phyloP scores from a whole-genome alignment of 139 green algal species.

The Chlorella ohadii region DNA sequence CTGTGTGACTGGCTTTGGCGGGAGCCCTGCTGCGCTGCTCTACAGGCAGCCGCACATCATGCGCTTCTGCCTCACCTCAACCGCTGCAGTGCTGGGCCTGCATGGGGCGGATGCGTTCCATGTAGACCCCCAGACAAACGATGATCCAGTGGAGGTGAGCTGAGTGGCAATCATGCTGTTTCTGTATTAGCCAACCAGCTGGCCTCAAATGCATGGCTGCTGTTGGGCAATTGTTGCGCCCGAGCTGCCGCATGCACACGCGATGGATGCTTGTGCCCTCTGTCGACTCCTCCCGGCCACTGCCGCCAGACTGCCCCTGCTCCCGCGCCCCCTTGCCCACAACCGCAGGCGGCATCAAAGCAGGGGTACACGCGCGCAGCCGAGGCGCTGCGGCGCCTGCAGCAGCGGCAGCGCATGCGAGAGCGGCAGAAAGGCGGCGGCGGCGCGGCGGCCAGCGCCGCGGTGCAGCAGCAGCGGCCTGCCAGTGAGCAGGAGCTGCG shows the following conservation, averaged over 20 bases:
- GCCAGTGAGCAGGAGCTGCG: constrained; percentile 17
- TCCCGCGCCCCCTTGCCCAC: neutral
- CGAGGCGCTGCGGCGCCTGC: constrained; percentile 19
- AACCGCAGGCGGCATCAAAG: constrained; percentile 3
- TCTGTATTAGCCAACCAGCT: too few species aligned
- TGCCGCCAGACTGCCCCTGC: too few species aligned
- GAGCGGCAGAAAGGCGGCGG: constrained; percentile 22
- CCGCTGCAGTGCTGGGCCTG: constrained; percentile 23
- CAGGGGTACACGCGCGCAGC: constrained; percentile 28
- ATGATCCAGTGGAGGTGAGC: constrained; percentile 27
- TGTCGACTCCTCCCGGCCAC: too few species aligned
- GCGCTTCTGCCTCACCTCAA: neutral
- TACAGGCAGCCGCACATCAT: neutral
- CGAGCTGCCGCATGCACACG: too few species aligned
- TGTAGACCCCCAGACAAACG: constrained; percentile 20
- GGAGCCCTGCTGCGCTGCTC: neutral
- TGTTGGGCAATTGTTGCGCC: too few species aligned
- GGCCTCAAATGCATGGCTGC: too few species aligned
- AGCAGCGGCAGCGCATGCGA: constrained; percentile 37
- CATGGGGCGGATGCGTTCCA: constrained; percentile 28
- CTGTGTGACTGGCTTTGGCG: too few species aligned
- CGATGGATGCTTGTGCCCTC: too few species aligned
- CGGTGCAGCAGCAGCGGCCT: neutral
- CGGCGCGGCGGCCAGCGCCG: neutral
- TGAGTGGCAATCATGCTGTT: too few species aligned